Percentiles rank a stretch among this genome's conserved stretches.
Evolutionary conservation across 2,329 filamentous ascomycete species (phyloP).

Genomic region (Colletotrichum sublineola): DNA sequence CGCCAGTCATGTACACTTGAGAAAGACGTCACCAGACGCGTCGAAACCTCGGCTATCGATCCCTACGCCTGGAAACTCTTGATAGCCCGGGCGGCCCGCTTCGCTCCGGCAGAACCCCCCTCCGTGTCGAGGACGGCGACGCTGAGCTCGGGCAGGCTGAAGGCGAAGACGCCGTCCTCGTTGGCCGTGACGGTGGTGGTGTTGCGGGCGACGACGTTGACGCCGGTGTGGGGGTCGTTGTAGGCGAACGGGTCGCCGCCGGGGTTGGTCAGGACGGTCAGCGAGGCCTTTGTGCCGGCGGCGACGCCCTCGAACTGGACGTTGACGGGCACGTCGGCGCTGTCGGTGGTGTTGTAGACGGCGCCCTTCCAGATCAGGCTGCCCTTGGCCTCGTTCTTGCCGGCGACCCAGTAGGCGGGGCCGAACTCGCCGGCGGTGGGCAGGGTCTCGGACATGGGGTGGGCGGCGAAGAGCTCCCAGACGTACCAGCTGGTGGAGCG

Average conservation of each 20-base stretch:
- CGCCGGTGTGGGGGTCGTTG: slow-evolving; percentile 59
- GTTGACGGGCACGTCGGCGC: slow-evolving; percentile 59
- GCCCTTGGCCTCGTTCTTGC: slow-evolving; percentile 57
- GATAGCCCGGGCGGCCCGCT: not conserved
- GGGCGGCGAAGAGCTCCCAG: slow-evolving; percentile 62
- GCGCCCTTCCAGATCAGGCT: slow-evolving; percentile 64
- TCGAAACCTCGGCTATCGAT: too few species aligned
- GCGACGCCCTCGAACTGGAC: slow-evolving; percentile 60
- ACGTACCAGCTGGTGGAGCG: slow-evolving; percentile 64
- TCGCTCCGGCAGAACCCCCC: not conserved
- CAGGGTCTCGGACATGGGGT: slow-evolving; percentile 61
- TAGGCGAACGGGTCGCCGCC: slow-evolving; percentile 56
- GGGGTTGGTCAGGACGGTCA: slow-evolving; percentile 62
- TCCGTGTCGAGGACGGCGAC: slow-evolving; percentile 67
- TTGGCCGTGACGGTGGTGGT: slow-evolving; percentile 56
- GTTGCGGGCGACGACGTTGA: slow-evolving; percentile 63
- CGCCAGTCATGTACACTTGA: not conserved
- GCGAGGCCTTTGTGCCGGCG: slow-evolving; percentile 54
- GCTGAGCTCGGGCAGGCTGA: slow-evolving; percentile 66
- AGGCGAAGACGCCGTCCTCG: slow-evolving; percentile 62
- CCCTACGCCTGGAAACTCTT: not conserved
- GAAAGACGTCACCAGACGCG: not conserved
- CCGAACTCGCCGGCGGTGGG: slow-evolving; percentile 57
- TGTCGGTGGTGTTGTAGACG: slow-evolving; percentile 65
- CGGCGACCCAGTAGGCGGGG: slow-evolving; percentile 65